Conservation (phyloP, 1,284 basidiomycete species). For the Porogramme epimiltina region DNA sequence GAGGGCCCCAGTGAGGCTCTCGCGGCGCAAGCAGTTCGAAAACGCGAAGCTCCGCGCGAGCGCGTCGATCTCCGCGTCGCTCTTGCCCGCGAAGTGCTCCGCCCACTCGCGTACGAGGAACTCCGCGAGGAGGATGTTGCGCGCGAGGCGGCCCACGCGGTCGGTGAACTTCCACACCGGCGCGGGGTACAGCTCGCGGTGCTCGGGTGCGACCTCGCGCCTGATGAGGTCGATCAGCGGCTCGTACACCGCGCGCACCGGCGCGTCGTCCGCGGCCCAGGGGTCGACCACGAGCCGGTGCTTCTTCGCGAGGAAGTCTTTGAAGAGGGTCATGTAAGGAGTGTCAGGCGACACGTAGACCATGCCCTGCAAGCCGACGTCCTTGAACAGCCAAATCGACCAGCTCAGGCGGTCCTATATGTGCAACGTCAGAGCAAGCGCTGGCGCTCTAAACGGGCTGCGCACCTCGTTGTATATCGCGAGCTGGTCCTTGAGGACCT, state of each 20-base stretch:
- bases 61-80: conserved; percentile 55
- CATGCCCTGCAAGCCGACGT: conserved; percentile 61
- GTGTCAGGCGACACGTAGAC: conserved; percentile 48
- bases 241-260: conserved; percentile 57
- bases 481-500: conserved; percentile 74
- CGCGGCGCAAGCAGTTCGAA: conserved; percentile 53
- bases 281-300: conserved; percentile 64
- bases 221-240: conserved; percentile 58
- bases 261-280: conserved; percentile 64
- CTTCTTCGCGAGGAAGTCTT: conserved; percentile 55
- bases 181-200: conserved; percentile 49
- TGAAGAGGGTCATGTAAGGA: conserved; percentile 50
- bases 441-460: too few species aligned
- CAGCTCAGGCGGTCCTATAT: conserved; percentile 59
- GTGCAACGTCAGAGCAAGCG: conserved; percentile 1
- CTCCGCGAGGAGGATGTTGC: conserved; percentile 66
- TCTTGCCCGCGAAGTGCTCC: conserved; percentile 59
- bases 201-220: conserved; percentile 41
- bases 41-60: conserved; percentile 65
- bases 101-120: conserved; percentile 69
- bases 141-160: conserved; percentile 53
- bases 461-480: conserved; percentile 65
- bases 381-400: conserved; percentile 64
- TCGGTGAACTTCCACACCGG: conserved; percentile 50
- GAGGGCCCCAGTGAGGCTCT: conserved; percentile 50